phyloP scores from a whole-genome alignment of 495 filamentous ascomycete genomes.

The Tuber calosporum region DNA sequence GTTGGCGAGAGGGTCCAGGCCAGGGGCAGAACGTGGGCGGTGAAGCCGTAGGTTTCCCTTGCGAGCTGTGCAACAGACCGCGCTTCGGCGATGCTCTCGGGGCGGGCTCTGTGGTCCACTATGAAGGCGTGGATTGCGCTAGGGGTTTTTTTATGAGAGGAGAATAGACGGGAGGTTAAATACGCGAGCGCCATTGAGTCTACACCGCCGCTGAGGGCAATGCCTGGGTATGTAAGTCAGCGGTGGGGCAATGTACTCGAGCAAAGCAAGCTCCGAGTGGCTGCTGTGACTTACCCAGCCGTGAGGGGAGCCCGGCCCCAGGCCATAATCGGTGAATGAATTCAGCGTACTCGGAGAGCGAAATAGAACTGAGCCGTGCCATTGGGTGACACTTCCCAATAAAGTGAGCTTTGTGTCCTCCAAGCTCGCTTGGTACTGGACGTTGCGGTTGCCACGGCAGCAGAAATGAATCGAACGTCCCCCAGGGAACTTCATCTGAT shows the following conservation, averaged over 20 bases:
- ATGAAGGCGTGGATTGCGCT: conserved; percentile 57
- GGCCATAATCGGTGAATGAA: conserved; percentile 50
- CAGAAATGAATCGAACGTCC: not conserved
- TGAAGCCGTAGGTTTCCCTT: conserved; percentile 20
- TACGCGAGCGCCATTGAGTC: conserved; percentile 91
- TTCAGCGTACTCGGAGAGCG: conserved; percentile 49
- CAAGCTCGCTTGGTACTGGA: not conserved
- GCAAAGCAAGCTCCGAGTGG: not conserved
- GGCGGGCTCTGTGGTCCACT: conserved; percentile 69
- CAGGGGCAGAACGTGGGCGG: conserved; percentile 35
- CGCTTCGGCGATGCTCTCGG: conserved; percentile 64
- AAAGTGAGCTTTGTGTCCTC: not conserved
- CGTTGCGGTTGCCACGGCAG: not conserved
- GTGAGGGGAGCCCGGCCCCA: conserved; percentile 42
- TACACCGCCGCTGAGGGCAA: conserved; percentile 86
- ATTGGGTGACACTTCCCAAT: not conserved
- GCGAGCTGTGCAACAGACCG: conserved; percentile 53
- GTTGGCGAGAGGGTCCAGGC: conserved; percentile 46
- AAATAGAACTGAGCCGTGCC: conserved; percentile 43
- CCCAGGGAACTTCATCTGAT: not conserved
- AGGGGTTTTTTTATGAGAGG: conserved; percentile 40
- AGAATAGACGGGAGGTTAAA: conserved; percentile 54
- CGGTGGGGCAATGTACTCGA: not conserved
- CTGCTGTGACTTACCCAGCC: not conserved
- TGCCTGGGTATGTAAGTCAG: conserved; percentile 47